A percentile compares a stretch with the other conserved stretches of the same genome.
These are phyloP conservation scores for Tulasnella calospora DNA, from an alignment of 768 basidiomycete genomes.

Conservation along the genomic window DNA sequence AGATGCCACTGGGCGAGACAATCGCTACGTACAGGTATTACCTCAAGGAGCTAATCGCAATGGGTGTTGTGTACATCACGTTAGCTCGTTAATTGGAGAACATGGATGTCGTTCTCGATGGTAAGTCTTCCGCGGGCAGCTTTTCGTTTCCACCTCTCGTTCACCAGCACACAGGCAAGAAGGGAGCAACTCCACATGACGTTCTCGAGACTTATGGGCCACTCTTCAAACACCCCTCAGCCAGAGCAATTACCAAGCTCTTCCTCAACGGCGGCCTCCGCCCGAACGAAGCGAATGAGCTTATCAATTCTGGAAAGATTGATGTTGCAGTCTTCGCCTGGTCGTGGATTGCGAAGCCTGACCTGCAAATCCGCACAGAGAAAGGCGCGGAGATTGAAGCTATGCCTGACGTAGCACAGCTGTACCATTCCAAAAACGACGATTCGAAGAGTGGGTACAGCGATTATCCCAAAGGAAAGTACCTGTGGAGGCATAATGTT, in stretches of 20 bases:
- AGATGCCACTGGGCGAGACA: slow-evolving; percentile 45
- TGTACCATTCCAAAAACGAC: not conserved
- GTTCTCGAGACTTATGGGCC: not conserved
- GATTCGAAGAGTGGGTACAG: not conserved
- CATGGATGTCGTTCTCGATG: slow-evolving; percentile 35
- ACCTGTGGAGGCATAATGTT: not conserved
- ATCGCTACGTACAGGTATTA: slow-evolving; percentile 45
- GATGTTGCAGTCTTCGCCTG: not conserved
- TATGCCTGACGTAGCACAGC: not conserved
- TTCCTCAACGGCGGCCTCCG: not conserved
- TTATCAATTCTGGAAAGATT: not conserved
- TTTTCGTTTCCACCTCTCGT: not conserved
- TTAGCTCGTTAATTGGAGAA: slow-evolving; percentile 34
- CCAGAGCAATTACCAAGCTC: not conserved
- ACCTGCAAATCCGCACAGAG: not conserved
- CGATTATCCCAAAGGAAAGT: not conserved
- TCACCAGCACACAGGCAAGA: not conserved
- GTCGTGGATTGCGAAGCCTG: not conserved
- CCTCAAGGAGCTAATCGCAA: slow-evolving; percentile 41
- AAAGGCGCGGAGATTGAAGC: not conserved
- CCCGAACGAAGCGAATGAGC: not conserved
- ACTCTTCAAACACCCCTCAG: slow-evolving; percentile 31
- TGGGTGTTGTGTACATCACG: slow-evolving; percentile 34
- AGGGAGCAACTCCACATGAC: not conserved
- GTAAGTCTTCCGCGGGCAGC: slow-evolving; percentile 27